These are phyloP conservation scores for Mycena capillaripes DNA, from an alignment of 768 basidiomycete genomes.

Conservation along the genomic window DNA sequence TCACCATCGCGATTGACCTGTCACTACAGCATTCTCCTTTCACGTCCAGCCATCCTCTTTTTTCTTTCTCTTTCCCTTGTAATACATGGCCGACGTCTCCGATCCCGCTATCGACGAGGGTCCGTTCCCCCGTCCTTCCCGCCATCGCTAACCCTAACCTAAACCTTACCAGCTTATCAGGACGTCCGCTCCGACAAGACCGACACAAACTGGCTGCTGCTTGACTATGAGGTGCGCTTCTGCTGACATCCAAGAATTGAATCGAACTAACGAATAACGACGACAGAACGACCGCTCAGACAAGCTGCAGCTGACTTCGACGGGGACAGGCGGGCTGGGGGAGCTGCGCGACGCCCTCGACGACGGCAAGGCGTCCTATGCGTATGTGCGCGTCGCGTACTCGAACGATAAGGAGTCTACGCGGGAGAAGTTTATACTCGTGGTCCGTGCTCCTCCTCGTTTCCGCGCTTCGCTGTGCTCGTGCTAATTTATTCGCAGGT, in stretches of 20 bases:
- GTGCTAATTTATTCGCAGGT: conserved; percentile 47
- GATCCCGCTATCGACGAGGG: conserved; percentile 83
- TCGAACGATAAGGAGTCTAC: conserved; percentile 88
- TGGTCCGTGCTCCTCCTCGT: conserved; percentile 53
- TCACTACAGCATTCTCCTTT: background rate
- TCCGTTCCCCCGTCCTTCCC: conserved; percentile 45
- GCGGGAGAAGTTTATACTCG: conserved; percentile 91
- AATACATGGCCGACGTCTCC: conserved; percentile 65
- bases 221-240: conserved; percentile 81
- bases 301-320: conserved; percentile 82
- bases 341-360: conserved; percentile 83
- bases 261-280: too few relatives aligned
- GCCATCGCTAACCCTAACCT: conserved; percentile 42
- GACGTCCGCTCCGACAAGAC: conserved; percentile 89
- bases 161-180: conserved; percentile 76
- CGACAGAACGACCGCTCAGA: conserved; percentile 81
- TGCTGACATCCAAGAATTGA: background rate
- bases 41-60: background rate
- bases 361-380: conserved; percentile 84
- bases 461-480: too few relatives aligned
- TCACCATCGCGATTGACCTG: background rate
- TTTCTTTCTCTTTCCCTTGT: background rate
- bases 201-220: conserved; percentile 90
- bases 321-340: conserved; percentile 83
- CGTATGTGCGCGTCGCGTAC: conserved; percentile 87